Evolutionary conservation across 495 filamentous ascomycete genomes (phyloP), one percentile per base, ranked within the genome.

Genomic region (Durotheca rogersii): DNA sequence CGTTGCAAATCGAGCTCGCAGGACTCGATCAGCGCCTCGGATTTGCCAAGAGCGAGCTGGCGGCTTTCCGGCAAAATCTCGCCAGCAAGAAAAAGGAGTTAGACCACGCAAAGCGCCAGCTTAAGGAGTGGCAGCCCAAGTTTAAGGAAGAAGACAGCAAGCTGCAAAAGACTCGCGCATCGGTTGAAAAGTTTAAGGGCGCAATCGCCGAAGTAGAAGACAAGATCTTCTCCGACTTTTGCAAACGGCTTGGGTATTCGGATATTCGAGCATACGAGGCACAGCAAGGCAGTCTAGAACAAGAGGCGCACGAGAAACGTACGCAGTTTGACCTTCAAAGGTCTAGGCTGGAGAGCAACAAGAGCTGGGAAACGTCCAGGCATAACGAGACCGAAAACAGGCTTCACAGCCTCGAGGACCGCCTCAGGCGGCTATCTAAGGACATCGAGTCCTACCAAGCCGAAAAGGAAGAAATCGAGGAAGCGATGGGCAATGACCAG

Each of bases 201-300:
- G 80, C 85, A n/a, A 89, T 96, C 42, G 81, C 85, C 41, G 75
- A 79, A 32, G 88, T 95, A 11, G 88, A 96, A 64, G 92, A 99
- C 66, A 82, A 91, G 55, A 80, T 99, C 15, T 97, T 95, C 65
- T 76, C 76, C 16, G 78, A 78, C 15, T 99, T 97, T 73, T 97
- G 94, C 73, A 80, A 83, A 60, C 82, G 88, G 20, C 77, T 96
- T 12, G 88, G 89, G 0, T 97, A 93, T 66, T 78, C 84, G 14
- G 85, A 90, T 58, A 95, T 99, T 54, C 88, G 92, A 15, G 85
- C 86, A 27, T 99, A 97, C 60, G 89, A 96, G 67, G 85, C 84
- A 5, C 90, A 94, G 48, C 93, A 97, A 65, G 93, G 93, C 25
- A 88, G 84, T 10, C 64, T 92, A 38, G 90, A 97, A 60, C 87